Percentiles rank a stretch among this genome's conserved stretches.
Evolutionary conservation across 73 alveolate genomes (phyloP).

Genomic region (Tetrahymena malaccensis): DNA sequence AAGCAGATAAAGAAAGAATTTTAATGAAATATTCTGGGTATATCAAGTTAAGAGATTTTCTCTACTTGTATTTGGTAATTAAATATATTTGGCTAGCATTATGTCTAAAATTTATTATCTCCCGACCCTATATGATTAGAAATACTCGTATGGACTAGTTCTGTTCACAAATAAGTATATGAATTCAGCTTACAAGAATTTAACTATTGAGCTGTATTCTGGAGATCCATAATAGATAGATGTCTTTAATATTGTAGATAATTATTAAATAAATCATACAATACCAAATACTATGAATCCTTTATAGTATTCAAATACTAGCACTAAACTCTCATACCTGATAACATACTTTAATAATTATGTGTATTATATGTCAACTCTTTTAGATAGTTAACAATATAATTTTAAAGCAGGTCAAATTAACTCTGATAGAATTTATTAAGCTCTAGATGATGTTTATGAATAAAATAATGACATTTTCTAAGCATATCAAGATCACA

Average conservation of each 20-base stretch:
- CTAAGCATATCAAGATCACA: background rate
- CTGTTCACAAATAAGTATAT: background rate
- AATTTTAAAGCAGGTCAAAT: background rate
- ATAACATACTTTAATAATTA: background rate
- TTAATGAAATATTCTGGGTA: background rate
- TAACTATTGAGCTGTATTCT: background rate
- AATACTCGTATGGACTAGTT: background rate
- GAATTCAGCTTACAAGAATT: background rate
- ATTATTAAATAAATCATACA: background rate
- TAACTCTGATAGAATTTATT: background rate
- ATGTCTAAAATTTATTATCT: background rate
- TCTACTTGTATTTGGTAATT: background rate
- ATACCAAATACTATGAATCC: background rate
- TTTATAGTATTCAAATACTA: background rate
- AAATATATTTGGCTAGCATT: background rate
- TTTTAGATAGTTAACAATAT: background rate
- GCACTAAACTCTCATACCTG: background rate
- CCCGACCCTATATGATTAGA: background rate
- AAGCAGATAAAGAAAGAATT: background rate
- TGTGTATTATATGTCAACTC: background rate
- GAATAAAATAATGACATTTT: background rate
- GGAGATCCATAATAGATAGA: background rate
- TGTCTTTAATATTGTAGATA: background rate
- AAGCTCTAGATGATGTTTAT: background rate
- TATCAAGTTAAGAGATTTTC: background rate